Conservation (phyloP, 305 asterid genomes). For the Solanum hybrid region DNA sequence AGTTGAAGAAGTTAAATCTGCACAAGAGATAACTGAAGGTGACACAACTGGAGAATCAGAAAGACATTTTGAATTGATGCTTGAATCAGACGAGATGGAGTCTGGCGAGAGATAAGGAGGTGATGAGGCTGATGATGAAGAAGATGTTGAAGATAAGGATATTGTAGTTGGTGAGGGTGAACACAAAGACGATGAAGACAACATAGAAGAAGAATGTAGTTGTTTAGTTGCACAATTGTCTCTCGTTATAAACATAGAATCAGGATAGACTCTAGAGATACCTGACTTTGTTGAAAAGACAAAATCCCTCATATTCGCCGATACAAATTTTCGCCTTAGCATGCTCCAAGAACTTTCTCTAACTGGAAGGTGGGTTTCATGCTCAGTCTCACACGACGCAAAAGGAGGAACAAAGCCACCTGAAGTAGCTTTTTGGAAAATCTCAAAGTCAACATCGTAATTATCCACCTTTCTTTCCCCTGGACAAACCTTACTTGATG, state of each 20-base stretch:
- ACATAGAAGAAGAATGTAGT: slow-evolving; percentile 10
- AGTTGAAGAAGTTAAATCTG: slow-evolving; percentile 20
- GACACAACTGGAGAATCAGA: slow-evolving; percentile 35
- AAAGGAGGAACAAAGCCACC: slow-evolving; percentile 79
- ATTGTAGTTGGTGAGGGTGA: slow-evolving; percentile 19
- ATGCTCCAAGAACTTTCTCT: slow-evolving; percentile 74
- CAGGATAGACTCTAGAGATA: slow-evolving; percentile 27
- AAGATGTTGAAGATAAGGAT: slow-evolving; percentile 12
- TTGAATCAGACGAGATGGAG: slow-evolving; percentile 33
- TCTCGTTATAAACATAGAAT: slow-evolving; percentile 14
- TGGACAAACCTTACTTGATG: slow-evolving; percentile 16
- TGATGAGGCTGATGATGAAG: slow-evolving; percentile 25
- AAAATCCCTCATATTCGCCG: slow-evolving; percentile 42
- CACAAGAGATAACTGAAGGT: slow-evolving; percentile 21
- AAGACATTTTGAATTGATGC: slow-evolving; percentile 23
- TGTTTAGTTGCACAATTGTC: slow-evolving; percentile 13
- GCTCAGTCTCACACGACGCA: slow-evolving; percentile 50
- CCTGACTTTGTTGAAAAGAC: slow-evolving; percentile 31
- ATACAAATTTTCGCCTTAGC: slow-evolving; percentile 46
- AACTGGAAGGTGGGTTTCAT: slow-evolving; percentile 60
- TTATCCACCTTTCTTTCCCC: slow-evolving; percentile 44
- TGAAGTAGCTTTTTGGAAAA: slow-evolving; percentile 59
- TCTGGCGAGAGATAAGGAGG: slow-evolving; percentile 40
- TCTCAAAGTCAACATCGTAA: slow-evolving; percentile 69
- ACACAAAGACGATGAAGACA: slow-evolving; percentile 11